These are phyloP conservation scores for Suillus subaureus DNA, from an alignment of 768 basidiomycete genomes.

Conservation along the genomic window DNA sequence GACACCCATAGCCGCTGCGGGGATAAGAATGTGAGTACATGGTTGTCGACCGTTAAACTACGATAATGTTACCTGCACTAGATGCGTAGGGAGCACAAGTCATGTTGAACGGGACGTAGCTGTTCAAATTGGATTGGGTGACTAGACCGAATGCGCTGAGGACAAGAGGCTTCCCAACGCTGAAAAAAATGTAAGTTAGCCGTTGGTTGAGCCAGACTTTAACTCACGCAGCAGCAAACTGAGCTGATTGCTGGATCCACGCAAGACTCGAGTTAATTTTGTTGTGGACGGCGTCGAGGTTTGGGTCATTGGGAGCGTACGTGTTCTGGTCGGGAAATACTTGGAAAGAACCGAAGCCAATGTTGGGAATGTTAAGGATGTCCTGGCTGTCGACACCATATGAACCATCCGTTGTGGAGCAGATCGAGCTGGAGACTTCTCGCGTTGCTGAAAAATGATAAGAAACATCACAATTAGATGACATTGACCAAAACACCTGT, in stretches of 20 bases:
- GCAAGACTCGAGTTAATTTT: conserved; percentile 49
- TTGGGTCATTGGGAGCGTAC: conserved; percentile 52
- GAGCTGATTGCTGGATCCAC: conserved; percentile 58
- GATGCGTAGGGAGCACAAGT: conserved; percentile 44
- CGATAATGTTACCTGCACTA: conserved; percentile 26
- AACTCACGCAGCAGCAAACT: conserved; percentile 46
- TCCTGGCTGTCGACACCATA: conserved; percentile 69
- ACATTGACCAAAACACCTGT: conserved; percentile 40
- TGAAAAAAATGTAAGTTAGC: conserved; percentile 25
- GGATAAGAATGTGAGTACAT: conserved; percentile 4
- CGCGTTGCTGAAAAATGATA: conserved; percentile 41
- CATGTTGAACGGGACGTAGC: conserved; percentile 66
- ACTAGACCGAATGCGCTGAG: conserved; percentile 66
- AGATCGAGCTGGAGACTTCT: conserved; percentile 47
- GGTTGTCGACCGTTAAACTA: neutral
- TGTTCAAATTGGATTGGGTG: conserved; percentile 50
- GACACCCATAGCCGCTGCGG: conserved; percentile 14
- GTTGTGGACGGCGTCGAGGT: conserved; percentile 52
- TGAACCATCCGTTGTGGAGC: conserved; percentile 62
- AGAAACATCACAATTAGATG: conserved; percentile 6
- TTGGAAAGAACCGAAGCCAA: conserved; percentile 63
- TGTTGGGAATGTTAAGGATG: conserved; percentile 55
- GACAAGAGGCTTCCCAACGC: conserved; percentile 56
- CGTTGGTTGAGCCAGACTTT: neutral
- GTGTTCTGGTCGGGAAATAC: conserved; percentile 69